Conservation (phyloP, 805 yeast genomes). For the Saccharomycopsis synnaedendra region DNA sequence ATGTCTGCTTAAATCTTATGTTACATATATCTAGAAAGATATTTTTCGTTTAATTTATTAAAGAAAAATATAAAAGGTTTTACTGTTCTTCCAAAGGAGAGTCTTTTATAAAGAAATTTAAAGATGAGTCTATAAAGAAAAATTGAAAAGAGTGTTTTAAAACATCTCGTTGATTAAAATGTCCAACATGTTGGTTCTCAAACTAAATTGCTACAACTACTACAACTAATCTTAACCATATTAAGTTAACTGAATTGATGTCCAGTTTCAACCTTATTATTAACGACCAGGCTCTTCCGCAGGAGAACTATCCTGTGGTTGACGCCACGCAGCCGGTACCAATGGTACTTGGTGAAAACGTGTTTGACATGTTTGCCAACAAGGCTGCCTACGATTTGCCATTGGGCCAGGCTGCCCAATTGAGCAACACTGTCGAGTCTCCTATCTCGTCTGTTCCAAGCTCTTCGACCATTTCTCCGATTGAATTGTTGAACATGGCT, state of each 20-base stretch:
- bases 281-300: constrained; percentile 1
- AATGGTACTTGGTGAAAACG: constrained; percentile 14
- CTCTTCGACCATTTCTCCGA: constrained; percentile 31
- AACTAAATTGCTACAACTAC: neutral
- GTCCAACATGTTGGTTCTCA: neutral
- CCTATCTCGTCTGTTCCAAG: constrained; percentile 20
- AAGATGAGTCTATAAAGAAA: neutral
- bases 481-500: constrained; percentile 40
- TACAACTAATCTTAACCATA: neutral
- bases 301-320: constrained; percentile 1
- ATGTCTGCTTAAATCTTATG: constrained; percentile 16
- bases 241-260: constrained; percentile 1
- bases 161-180: neutral
- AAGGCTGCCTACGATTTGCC: constrained; percentile 14
- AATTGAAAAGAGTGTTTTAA: neutral
- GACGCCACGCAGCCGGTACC: constrained; percentile 9
- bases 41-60: too few species aligned
- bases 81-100: too few species aligned
- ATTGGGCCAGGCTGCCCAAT: constrained; percentile 21
- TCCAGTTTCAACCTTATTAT: constrained; percentile 10
- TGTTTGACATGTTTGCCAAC: constrained; percentile 14
- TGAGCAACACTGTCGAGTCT: constrained; percentile 18
- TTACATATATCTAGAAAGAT: constrained; percentile 14
- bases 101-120: too few species aligned
- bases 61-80: too few species aligned